Evolutionary conservation across 2,329 filamentous ascomycete species (phyloP).

Genomic region (Arthrobotrys megalospora): DNA sequence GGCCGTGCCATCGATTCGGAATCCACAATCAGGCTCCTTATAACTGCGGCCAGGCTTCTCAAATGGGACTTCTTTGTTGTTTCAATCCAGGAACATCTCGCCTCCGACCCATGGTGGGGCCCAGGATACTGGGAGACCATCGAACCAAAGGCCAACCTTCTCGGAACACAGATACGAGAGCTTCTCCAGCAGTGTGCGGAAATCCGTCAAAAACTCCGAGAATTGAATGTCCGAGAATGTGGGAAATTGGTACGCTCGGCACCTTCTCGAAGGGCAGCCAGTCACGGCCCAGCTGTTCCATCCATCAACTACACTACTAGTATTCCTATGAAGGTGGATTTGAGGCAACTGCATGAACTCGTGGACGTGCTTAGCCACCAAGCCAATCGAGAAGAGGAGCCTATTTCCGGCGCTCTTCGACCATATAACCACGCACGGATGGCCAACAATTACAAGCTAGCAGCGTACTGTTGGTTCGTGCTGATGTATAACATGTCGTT

Average conservation of each 20-base stretch:
- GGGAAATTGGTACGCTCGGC: constrained; percentile 36
- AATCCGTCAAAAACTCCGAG: constrained; percentile 41
- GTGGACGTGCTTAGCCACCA: constrained; percentile 35
- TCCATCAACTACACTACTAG: constrained; percentile 24
- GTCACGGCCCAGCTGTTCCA: constrained; percentile 12
- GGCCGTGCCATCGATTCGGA: constrained; percentile 59
- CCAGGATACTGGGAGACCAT: constrained; percentile 61
- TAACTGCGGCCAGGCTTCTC: constrained; percentile 51
- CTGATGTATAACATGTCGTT: constrained; percentile 58
- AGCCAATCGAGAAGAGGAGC: constrained; percentile 3
- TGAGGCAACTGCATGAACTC: constrained; percentile 50
- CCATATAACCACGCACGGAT: constrained; percentile 53
- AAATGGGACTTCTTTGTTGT: constrained; percentile 57
- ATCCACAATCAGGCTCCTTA: constrained; percentile 55
- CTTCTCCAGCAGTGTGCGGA: constrained; percentile 52
- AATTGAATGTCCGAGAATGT: constrained; percentile 16
- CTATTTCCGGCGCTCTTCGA: constrained; percentile 35
- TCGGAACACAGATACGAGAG: constrained; percentile 52
- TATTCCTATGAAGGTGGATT: constrained; percentile 54
- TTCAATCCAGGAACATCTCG: constrained; percentile 56
- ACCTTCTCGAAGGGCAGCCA: constrained; percentile 34
- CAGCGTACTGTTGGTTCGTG: constrained; percentile 54
- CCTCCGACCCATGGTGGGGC: constrained; percentile 56
- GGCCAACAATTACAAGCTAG: constrained; percentile 46
- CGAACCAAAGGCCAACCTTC: constrained; percentile 57